Evolutionary conservation across 2,329 filamentous ascomycete genomes (phyloP), one percentile per base, ranked within the genome.

Genomic region (Chaetomium strumarium): DNA sequence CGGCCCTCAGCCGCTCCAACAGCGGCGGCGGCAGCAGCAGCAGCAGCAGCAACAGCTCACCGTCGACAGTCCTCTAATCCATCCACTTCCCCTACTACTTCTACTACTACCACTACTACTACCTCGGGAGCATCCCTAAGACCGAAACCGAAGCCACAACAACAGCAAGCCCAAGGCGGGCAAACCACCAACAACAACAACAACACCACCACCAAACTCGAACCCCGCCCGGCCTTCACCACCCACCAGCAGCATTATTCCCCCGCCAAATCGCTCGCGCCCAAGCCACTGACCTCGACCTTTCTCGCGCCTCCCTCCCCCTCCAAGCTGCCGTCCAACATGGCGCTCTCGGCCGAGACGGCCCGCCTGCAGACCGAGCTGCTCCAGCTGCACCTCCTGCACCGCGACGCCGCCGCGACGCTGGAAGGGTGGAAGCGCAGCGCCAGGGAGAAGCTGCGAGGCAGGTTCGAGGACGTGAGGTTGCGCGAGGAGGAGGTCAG

Each of bases 161-260:
- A 42, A 9, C 44, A 14, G 16, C 20, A 45, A 29, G 16, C 30
- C 19, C 30, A 14, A 29, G 29, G 20, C 19, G 13, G 5, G 11
- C 20, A 24, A 20, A 14, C 12, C 40, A n/a, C 33, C 33, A 17
- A 12, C 24, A 20, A 16, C 33, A 40, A 14, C 14, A n/a, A 8
- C 24, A 39, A 3, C 31, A 13, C 1, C 40, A 36, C 1, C 13
- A 14, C 34, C 34, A 14, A 8, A 13, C 13, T n/a, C 34, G 7
- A 7, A 5, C 19, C 66, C n/a, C 67, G 70, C 24, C 80, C 81
- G 0, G 70, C 75, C 43, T 86, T 86, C 67, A 79, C 74, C 44
- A 84, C 78, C 0, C 75, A 80, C 37, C 83, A 86, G 59, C 83
- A 86, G 59, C 81, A 86, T 68, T 86, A 80, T 69, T 84, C 80